Evolutionary conservation across 2,329 filamentous ascomycete genomes (phyloP).

Genomic region (Aspergillus sp.): DNA sequence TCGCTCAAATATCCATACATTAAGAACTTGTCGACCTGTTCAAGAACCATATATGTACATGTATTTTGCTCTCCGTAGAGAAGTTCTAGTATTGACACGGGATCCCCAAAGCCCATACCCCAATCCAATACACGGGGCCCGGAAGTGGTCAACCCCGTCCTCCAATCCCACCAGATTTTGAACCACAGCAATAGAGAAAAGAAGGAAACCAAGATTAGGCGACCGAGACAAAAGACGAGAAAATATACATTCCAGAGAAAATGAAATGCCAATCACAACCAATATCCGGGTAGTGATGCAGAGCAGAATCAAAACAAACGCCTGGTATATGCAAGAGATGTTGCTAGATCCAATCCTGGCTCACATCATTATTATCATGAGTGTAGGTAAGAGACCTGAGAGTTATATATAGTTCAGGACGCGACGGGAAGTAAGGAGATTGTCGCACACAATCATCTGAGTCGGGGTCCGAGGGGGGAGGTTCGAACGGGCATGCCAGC

Average conservation of each 20-base stretch:
- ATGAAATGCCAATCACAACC: background rate
- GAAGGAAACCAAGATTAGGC: background rate
- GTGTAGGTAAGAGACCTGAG: background rate
- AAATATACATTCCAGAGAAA: constrained; percentile 24
- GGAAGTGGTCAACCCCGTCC: background rate
- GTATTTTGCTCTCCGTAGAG: background rate
- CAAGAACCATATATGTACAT: background rate
- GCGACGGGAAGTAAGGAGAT: background rate
- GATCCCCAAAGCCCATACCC: background rate
- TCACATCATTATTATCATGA: constrained; percentile 10
- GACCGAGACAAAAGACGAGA: background rate
- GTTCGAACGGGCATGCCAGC: constrained; percentile 10
- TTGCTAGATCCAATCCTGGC: constrained; percentile 1
- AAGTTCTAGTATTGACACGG: background rate
- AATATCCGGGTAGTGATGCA: constrained; percentile 5
- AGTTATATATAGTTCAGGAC: background rate
- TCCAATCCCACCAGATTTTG: background rate
- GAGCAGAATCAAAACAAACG: constrained; percentile 7
- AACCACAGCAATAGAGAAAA: background rate
- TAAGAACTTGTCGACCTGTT: background rate
- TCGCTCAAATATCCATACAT: background rate
- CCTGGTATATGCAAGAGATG: constrained; percentile 11
- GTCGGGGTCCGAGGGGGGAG: constrained; percentile 8
- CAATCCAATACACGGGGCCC: background rate
- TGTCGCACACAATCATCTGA: constrained; percentile 2